phyloP scores from a whole-genome alignment of 1,284 basidiomycete genomes.

The Ustilago lituana region DNA sequence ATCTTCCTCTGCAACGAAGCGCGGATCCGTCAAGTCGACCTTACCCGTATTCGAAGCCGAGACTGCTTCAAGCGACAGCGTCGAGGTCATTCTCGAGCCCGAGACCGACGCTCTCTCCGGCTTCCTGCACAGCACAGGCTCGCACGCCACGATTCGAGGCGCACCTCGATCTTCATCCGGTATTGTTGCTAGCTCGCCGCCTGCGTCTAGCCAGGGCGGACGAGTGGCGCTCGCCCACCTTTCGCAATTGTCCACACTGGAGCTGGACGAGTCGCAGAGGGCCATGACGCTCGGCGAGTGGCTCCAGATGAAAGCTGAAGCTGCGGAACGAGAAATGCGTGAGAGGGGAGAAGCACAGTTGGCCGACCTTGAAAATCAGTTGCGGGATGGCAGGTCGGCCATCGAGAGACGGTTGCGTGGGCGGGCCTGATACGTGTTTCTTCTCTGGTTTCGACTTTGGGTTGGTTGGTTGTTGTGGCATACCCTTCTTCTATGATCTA shows the following conservation, averaged over 20 bases:
- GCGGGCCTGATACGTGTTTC: neutral
- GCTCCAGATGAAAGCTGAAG: constrained; percentile 39
- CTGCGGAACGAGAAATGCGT: constrained; percentile 42
- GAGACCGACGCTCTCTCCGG: constrained; percentile 3
- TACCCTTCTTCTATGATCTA: no score
- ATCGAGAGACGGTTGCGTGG: constrained; percentile 30
- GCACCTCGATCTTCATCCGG: constrained; percentile 11
- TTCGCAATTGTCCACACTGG: constrained; percentile 13
- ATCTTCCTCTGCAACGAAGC: constrained; percentile 6
- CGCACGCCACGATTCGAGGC: constrained; percentile 37
- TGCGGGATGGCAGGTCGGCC: constrained; percentile 7
- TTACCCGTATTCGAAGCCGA: constrained; percentile 7
- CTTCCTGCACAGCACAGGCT: constrained; percentile 13
- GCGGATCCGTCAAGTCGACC: constrained; percentile 7
- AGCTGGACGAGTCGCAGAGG: constrained; percentile 25
- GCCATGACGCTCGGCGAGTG: constrained; percentile 44
- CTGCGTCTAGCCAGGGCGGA: neutral
- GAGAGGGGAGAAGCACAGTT: constrained; percentile 24
- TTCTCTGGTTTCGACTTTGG: no score
- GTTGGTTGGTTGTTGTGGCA: no score
- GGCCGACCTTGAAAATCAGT: constrained; percentile 24
- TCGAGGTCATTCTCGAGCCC: neutral
- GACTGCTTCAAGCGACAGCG: neutral
- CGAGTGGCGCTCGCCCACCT: constrained; percentile 23
- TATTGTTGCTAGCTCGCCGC: neutral